Percentiles rank a stretch among this genome's conserved stretches.
phyloP scores from a whole-genome alignment of 2,329 filamentous ascomycete species.

The Lasiodiplodia hormozganensis region DNA sequence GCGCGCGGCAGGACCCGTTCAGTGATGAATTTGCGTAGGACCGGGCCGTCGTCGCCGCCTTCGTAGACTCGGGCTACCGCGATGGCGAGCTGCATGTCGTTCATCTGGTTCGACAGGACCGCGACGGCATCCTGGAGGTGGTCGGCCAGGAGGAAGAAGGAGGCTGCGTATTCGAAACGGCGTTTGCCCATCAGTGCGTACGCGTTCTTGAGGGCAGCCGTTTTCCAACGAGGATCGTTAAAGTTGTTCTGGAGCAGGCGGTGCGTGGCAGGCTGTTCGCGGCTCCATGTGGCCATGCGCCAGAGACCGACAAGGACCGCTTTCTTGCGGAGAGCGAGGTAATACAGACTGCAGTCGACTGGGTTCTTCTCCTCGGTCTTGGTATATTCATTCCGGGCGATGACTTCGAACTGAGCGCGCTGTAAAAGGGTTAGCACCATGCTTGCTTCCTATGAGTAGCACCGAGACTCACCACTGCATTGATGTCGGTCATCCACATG shows the following conservation, averaged over 20 bases:
- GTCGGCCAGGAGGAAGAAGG: slow-evolving; percentile 92
- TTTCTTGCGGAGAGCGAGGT: slow-evolving; percentile 91
- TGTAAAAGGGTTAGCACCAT: slow-evolving; percentile 43
- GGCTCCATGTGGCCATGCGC: slow-evolving; percentile 91
- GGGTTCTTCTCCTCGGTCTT: slow-evolving; percentile 87
- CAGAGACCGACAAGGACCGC: slow-evolving; percentile 87
- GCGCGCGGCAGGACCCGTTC: slow-evolving; percentile 81
- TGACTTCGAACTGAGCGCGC: slow-evolving; percentile 82
- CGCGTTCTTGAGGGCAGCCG: slow-evolving; percentile 91
- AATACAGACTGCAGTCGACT: slow-evolving; percentile 88
- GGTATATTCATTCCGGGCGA: slow-evolving; percentile 93
- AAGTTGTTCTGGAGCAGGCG: slow-evolving; percentile 91
- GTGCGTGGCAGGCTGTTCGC: slow-evolving; percentile 81
- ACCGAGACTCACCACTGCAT: slow-evolving; percentile 69
- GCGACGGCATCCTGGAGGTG: slow-evolving; percentile 84
- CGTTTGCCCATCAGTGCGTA: slow-evolving; percentile 92
- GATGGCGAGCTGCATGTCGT: slow-evolving; percentile 88
- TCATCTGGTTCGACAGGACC: slow-evolving; percentile 84
- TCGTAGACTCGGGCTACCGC: slow-evolving; percentile 88
- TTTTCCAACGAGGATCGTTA: slow-evolving; percentile 83
- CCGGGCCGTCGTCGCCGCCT: slow-evolving; percentile 79
- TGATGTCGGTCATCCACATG: slow-evolving; percentile 87
- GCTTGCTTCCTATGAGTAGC: not conserved
- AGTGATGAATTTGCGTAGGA: slow-evolving; percentile 75
- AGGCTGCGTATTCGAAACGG: slow-evolving; percentile 91